Conservation (phyloP, 768 basidiomycete genomes). For the Pleurotus citrinopileatus region DNA sequence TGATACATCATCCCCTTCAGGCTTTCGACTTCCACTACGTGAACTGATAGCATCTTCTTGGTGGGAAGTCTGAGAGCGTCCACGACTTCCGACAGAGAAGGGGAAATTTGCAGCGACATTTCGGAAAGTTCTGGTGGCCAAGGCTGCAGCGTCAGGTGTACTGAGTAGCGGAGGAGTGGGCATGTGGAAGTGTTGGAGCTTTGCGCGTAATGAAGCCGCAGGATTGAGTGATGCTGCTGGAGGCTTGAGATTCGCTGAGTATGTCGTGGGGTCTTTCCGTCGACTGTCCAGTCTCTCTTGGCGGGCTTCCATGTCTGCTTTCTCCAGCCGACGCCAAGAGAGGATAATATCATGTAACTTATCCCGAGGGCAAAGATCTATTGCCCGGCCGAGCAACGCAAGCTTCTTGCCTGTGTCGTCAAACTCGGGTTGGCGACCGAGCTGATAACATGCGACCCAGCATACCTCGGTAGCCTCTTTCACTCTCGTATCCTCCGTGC, state of each 20-base stretch:
- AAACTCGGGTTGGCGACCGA: constrained; percentile 82
- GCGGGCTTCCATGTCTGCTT: constrained; percentile 53
- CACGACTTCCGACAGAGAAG: constrained; percentile 49
- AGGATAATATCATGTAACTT: constrained; percentile 73
- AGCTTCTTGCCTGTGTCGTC: constrained; percentile 65
- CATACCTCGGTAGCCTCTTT: constrained; percentile 75
- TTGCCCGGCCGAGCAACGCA: constrained; percentile 70
- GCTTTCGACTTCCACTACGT: constrained; percentile 37
- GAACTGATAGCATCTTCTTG: constrained; percentile 41
- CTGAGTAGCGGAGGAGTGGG: constrained; percentile 64
- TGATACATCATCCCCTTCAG: constrained; percentile 60
- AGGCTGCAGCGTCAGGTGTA: constrained; percentile 76
- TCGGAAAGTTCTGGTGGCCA: constrained; percentile 77
- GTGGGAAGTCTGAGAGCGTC: constrained; percentile 35
- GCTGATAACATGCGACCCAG: constrained; percentile 88
- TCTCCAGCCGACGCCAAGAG: constrained; percentile 75
- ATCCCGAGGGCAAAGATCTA: constrained; percentile 85
- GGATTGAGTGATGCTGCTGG: constrained; percentile 30
- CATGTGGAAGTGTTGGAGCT: constrained; percentile 66
- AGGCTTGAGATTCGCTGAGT: constrained; percentile 15
- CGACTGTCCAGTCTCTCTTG: constrained; percentile 37
- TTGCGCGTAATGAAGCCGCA: constrained; percentile 53
- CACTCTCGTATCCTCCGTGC: constrained; percentile 36
- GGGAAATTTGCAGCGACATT: constrained; percentile 76
- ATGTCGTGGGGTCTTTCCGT: constrained; percentile 20